Evolutionary conservation across 176 grass and related monocot species (phyloP).

Genomic region (Echinochloa phyllopogon): DNA sequence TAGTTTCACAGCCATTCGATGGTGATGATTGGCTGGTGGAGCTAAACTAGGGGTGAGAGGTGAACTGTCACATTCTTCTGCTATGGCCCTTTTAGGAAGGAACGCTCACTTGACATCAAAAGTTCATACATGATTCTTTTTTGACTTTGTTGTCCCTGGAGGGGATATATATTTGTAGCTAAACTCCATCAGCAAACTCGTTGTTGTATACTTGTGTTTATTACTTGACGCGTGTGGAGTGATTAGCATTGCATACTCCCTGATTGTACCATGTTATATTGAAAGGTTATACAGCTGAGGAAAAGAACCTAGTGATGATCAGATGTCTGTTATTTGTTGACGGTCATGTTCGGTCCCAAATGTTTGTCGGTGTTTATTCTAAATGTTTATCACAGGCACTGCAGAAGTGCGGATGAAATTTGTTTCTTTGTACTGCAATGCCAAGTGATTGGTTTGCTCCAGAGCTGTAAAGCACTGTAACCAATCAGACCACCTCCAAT

Average conservation of each 20-base stretch:
- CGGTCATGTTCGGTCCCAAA: neutral
- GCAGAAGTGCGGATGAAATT: neutral
- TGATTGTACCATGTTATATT: conserved; percentile 40
- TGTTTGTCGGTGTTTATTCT: neutral
- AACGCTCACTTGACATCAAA: conserved; percentile 39
- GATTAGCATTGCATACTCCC: conserved; percentile 43
- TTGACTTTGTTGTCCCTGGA: conserved; percentile 43
- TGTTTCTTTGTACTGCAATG: neutral
- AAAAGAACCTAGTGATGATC: conserved; percentile 7
- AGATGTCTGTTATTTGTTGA: neutral
- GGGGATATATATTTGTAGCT: conserved; percentile 52
- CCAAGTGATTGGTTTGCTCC: neutral
- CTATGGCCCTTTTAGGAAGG: conserved; percentile 33
- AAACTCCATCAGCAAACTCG: conserved; percentile 33
- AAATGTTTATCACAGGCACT: neutral
- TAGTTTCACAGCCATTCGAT: conserved; percentile 40
- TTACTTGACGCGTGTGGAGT: conserved; percentile 44
- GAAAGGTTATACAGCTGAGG: conserved; percentile 19
- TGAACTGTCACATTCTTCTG: conserved; percentile 34
- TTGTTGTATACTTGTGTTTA: conserved; percentile 62
- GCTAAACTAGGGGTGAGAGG: conserved; percentile 23
- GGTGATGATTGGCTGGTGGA: conserved; percentile 22
- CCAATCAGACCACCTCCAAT: neutral
- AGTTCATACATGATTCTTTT: conserved; percentile 59
- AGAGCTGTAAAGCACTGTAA: neutral